Evolutionary conservation across 805 yeast species (phyloP).

Genomic region (Saturnispora sekii): DNA sequence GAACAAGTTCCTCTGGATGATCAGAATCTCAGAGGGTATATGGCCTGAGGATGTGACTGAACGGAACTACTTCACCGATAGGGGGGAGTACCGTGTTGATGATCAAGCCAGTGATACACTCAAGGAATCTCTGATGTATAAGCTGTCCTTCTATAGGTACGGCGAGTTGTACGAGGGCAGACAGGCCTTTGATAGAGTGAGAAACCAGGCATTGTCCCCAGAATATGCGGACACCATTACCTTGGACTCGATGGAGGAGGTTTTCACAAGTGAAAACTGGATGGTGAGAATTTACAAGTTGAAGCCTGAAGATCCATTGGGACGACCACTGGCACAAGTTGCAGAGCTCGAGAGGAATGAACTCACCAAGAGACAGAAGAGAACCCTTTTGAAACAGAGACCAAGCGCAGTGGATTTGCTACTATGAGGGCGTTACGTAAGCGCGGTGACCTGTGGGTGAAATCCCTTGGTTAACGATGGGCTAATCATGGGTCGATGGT

Average conservation of each 20-base stretch:
- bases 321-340: constrained; percentile 62
- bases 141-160: constrained; percentile 85
- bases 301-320: constrained; percentile 78
- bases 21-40: constrained; percentile 94
- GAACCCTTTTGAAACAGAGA: constrained; percentile 21
- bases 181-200: constrained; percentile 73
- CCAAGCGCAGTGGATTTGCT: constrained; percentile 22
- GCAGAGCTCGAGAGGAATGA: constrained; percentile 38
- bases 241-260: constrained; percentile 82
- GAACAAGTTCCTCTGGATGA: constrained; percentile 98
- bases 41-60: constrained; percentile 99
- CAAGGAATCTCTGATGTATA: constrained; percentile 88
- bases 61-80: constrained; percentile 68
- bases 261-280: constrained; percentile 93
- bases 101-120: constrained; percentile 71
- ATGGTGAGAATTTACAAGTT: constrained; percentile 89
- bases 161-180: constrained; percentile 56
- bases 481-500: no score
- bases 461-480: no score
- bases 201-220: constrained; percentile 50
- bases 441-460: no score
- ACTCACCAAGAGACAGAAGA: constrained; percentile 19
- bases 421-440: not conserved
- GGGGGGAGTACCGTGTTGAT: constrained; percentile 87
- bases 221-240: constrained; percentile 34